Evolutionary conservation across 2,329 filamentous ascomycete species (phyloP).

Genomic region (Claviceps capensis): DNA sequence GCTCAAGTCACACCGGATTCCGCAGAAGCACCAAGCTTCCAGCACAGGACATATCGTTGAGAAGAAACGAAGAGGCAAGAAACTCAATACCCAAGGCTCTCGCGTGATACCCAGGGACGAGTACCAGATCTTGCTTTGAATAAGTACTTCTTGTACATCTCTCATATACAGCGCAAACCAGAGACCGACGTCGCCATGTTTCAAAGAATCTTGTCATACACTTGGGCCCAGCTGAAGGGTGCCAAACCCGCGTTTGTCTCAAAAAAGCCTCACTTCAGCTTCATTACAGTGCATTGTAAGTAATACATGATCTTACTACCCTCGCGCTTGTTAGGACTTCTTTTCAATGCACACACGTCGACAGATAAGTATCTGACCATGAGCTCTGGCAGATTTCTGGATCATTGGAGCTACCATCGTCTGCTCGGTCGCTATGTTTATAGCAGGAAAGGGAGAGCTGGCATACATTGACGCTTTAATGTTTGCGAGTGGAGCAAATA

Average conservation of each 20-base stretch:
- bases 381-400: slow-evolving; percentile 49
- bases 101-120: neutral
- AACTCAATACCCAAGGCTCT: neutral
- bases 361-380: slow-evolving; percentile 3
- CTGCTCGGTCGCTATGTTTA: slow-evolving; percentile 66
- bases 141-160: neutral
- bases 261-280: slow-evolving; percentile 59
- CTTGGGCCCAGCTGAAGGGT: slow-evolving; percentile 31
- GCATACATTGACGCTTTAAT: slow-evolving; percentile 79
- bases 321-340: neutral
- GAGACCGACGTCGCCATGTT: slow-evolving; percentile 16
- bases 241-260: slow-evolving; percentile 44
- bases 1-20: neutral
- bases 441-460: slow-evolving; percentile 41
- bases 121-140: neutral
- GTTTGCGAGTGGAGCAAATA: slow-evolving; percentile 73
- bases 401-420: slow-evolving; percentile 61
- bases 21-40: neutral
- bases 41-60: neutral
- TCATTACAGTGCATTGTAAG: slow-evolving; percentile 68
- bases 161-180: neutral
- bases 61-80: neutral
- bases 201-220: slow-evolving; percentile 16
- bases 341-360: neutral
- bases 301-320: slow-evolving; percentile 7